Evolutionary conservation across 2,329 filamentous ascomycete species (phyloP).

Genomic region (Plenodomus biglobosus): DNA sequence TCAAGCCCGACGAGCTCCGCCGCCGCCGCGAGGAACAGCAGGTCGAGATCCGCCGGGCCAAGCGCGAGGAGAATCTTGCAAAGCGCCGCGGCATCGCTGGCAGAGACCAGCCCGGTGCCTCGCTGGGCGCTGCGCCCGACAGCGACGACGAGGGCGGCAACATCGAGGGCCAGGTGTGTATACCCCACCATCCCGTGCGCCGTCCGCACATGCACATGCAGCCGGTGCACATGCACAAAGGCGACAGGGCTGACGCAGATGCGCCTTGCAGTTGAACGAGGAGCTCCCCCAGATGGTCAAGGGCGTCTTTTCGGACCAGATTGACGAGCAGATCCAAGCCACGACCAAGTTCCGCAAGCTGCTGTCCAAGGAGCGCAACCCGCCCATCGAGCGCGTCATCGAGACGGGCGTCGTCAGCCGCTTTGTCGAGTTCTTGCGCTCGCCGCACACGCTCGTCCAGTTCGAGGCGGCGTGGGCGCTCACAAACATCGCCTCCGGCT

Average conservation of each 20-base stretch:
- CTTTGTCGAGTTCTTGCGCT: slow-evolving; percentile 97
- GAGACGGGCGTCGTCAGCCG: slow-evolving; percentile 97
- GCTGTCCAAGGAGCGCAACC: slow-evolving; percentile 97
- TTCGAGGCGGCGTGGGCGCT: slow-evolving; percentile 99
- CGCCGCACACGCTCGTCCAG: slow-evolving; percentile 95
- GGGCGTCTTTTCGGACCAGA: slow-evolving; percentile 98
- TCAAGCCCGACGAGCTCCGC: slow-evolving; percentile 98
- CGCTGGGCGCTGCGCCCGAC: slow-evolving; percentile 84
- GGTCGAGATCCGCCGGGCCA: slow-evolving; percentile 97
- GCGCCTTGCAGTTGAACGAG: slow-evolving; percentile 74
- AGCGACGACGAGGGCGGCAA: slow-evolving; percentile 96
- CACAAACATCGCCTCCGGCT: slow-evolving; percentile 98
- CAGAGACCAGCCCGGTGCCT: slow-evolving; percentile 72
- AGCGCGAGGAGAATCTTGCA: slow-evolving; percentile 97
- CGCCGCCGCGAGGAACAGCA: slow-evolving; percentile 98
- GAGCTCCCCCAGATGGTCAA: slow-evolving; percentile 98
- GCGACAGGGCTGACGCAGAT: slow-evolving; percentile 14
- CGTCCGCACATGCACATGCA: slow-evolving; percentile 2
- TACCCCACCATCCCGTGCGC: slow-evolving; percentile 17
- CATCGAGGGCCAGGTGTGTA: slow-evolving; percentile 90
- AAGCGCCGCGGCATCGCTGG: slow-evolving; percentile 94
- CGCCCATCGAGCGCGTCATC: slow-evolving; percentile 98
- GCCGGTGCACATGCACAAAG: background rate
- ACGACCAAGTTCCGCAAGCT: slow-evolving; percentile 99
- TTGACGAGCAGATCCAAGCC: slow-evolving; percentile 94